A percentile compares a stretch with the other conserved stretches of the same genome.
These are phyloP conservation scores for Wickerhamiella lipophila DNA, from an alignment of 805 yeast genomes.

Conservation along the genomic window DNA sequence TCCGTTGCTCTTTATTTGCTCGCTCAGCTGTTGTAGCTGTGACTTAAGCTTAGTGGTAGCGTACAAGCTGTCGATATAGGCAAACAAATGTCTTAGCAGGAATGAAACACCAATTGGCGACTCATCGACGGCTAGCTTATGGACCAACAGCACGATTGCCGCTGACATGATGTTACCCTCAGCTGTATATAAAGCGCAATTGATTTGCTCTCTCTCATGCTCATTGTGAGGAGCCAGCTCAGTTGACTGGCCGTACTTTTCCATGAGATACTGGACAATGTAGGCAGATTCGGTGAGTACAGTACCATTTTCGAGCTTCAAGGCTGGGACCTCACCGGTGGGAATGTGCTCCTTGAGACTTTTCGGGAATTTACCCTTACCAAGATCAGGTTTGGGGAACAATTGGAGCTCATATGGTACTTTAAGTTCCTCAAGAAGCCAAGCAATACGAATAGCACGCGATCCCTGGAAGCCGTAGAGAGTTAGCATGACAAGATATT, in stretches of 20 bases:
- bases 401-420: conserved; percentile 3
- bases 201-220: not conserved
- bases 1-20: not conserved
- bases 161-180: conserved; percentile 4
- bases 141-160: not conserved
- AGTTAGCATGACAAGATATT: not conserved
- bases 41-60: not conserved
- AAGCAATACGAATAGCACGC: conserved; percentile 1
- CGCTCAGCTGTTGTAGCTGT: not conserved
- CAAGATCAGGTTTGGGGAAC: not conserved
- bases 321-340: not conserved
- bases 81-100: not conserved
- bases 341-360: not conserved
- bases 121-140: not conserved
- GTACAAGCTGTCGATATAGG: conserved; percentile 1
- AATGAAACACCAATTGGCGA: not conserved
- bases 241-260: not conserved
- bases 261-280: conserved; percentile 1
- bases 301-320: conserved; percentile 1
- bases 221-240: not conserved
- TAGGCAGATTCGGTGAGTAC: not conserved
- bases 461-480: conserved; percentile 5
- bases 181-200: not conserved
- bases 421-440: conserved; percentile 4
- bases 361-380: not conserved